These are phyloP conservation scores for Nakazawaea wyomingensis DNA, from an alignment of 805 yeast species.

Conservation along the genomic window DNA sequence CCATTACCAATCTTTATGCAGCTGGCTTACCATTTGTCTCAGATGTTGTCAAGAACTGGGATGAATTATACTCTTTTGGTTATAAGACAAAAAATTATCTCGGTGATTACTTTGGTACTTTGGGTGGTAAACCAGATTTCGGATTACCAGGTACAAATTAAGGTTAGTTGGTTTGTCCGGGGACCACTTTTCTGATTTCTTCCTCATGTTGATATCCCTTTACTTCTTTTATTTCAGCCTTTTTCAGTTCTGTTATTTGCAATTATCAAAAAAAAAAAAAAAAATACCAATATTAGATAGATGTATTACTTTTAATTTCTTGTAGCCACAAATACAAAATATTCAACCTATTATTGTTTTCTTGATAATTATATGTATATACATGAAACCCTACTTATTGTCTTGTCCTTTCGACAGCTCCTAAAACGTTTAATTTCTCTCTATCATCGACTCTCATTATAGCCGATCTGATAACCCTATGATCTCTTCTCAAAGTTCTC, in stretches of 20 bases:
- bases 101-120: conserved; percentile 56
- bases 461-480: conserved; percentile 80
- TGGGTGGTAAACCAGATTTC: conserved; percentile 38
- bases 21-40: conserved; percentile 52
- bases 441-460: conserved; percentile 59
- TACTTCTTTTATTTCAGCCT: background rate
- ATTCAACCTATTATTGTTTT: no score
- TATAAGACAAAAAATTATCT: conserved; percentile 47
- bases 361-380: no score
- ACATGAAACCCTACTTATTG: conserved; percentile 1
- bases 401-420: conserved; percentile 46
- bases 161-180: background rate
- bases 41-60: conserved; percentile 50
- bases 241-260: no score
- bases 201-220: background rate
- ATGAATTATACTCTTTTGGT: conserved; percentile 25
- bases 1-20: conserved; percentile 44
- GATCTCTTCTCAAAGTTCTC: conserved; percentile 78
- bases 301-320: no score
- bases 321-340: no score
- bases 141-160: conserved; percentile 15
- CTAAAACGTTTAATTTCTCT: conserved; percentile 48
- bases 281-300: no score
- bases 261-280: no score
- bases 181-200: background rate